Base-by-base conservation (phyloP, 106 monocot genomes). In the Chionographis japonica region DNA sequence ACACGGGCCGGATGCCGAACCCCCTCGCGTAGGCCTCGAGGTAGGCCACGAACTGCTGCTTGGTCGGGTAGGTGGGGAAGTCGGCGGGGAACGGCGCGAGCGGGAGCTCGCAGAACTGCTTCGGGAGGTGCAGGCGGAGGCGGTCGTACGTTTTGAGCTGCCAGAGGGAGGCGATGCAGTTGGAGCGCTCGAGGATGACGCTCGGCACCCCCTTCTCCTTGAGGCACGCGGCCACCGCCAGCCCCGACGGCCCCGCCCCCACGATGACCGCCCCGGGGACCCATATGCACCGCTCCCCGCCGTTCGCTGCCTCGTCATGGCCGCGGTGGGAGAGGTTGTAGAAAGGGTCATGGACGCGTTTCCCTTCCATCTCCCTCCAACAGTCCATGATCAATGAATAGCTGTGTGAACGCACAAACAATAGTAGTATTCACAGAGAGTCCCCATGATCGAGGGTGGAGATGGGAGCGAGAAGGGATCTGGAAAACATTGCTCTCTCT, bases 21-120 rank as follows among this genome's bases (percentile, higher is more conserved):
- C 57, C 57, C 1, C 17, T 38, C n/a, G 56, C 63, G 53, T 77
- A 77, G 27, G 70, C 35, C 39, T 77, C 58, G 12, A 77, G 70
- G 65, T 71, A 70, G 16, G 57, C 36, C 20, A 77, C 14, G 65
- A 77, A 77, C 77, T 77, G 70, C 18, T 77, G 68, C 52, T 71
- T 77, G 3, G 64, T 52, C 1, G 77, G 77, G 65, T 77, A 77
- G 12, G 40, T 49, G 2, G 71, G 70, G 39, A 58, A 71, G 14
- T 57, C 12, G 0, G 50, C 5, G 0, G 77, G 77, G 70, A 77
- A 77, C 4, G 70, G 65, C 65, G 58, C 64, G 14, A 77, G 15
- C 4, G 77, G 77, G 4, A 77, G 77, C 71, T 77, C 70, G 52
- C 77, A 77, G 65, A 77, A 77, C 20, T 59, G 16, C 58, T 77